These are phyloP conservation scores for Paragyromitra xinjiangensis DNA, from an alignment of 495 filamentous ascomycete genomes.

Conservation along the genomic window DNA sequence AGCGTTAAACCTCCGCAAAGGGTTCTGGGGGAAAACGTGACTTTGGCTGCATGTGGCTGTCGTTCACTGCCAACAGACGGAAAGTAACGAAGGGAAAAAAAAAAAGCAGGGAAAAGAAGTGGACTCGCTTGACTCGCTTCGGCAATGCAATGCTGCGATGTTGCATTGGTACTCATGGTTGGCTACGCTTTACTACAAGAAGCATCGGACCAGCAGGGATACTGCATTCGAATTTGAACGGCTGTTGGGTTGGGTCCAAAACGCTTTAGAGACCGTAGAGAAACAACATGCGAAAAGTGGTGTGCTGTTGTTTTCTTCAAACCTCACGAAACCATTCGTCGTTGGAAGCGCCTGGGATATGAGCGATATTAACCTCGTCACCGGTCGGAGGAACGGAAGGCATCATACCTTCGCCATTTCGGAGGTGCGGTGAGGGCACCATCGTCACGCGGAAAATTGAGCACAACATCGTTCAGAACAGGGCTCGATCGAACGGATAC, in stretches of 20 bases:
- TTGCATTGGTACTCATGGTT: slow-evolving; percentile 3
- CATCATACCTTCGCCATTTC: slow-evolving; percentile 23
- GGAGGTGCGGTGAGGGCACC: not conserved
- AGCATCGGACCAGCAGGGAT: slow-evolving; percentile 34
- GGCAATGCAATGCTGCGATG: slow-evolving; percentile 12
- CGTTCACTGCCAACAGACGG: slow-evolving; percentile 18
- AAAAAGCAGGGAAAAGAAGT: slow-evolving; percentile 39
- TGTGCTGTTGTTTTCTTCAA: slow-evolving; percentile 24
- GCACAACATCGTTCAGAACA: slow-evolving; percentile 14
- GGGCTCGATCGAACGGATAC: slow-evolving; percentile 6
- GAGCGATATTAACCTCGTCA: slow-evolving; percentile 41
- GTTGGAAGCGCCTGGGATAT: slow-evolving; percentile 28
- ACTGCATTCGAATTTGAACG: slow-evolving; percentile 23
- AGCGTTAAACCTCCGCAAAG: not conserved
- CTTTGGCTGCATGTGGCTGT: slow-evolving; percentile 42
- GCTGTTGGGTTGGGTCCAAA: slow-evolving; percentile 41
- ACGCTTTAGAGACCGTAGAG: not conserved
- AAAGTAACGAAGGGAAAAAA: slow-evolving; percentile 14
- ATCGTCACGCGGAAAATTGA: slow-evolving; percentile 41
- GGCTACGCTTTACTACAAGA: slow-evolving; percentile 25
- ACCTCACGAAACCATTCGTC: slow-evolving; percentile 34
- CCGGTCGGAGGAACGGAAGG: slow-evolving; percentile 10
- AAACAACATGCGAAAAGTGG: slow-evolving; percentile 20
- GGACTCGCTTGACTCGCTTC: slow-evolving; percentile 42
- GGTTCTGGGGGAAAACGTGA: slow-evolving; percentile 46